Conservation (phyloP, 1,284 basidiomycete species). For the Fomitopsis betulina region DNA sequence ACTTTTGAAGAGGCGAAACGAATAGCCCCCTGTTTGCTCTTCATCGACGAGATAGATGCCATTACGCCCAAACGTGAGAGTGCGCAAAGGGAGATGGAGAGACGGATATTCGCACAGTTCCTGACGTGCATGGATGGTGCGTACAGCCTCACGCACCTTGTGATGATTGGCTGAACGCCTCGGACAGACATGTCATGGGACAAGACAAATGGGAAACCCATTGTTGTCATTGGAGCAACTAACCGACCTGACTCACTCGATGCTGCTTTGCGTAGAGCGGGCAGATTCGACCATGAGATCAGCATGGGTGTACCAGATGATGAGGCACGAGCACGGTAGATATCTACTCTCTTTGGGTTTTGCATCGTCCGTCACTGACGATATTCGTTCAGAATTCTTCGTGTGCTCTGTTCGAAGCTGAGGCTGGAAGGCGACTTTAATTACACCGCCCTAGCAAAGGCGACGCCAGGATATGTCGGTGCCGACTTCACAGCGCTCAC, state of each 20-base stretch:
- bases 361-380: background rate
- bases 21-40: slow-evolving; percentile 85
- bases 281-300: slow-evolving; percentile 96
- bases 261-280: slow-evolving; percentile 88
- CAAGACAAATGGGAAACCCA: slow-evolving; percentile 83
- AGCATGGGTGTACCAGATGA: slow-evolving; percentile 96
- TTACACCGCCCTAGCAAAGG: slow-evolving; percentile 79
- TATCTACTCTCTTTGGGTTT: slow-evolving; percentile 6
- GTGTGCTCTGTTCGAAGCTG: slow-evolving; percentile 73
- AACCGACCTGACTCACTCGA: slow-evolving; percentile 95
- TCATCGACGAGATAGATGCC: slow-evolving; percentile 97
- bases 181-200: slow-evolving; percentile 83
- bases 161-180: background rate
- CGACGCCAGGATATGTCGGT: slow-evolving; percentile 96
- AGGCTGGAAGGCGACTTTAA: slow-evolving; percentile 81
- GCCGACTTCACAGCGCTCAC: slow-evolving; percentile 91
- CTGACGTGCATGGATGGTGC: slow-evolving; percentile 96
- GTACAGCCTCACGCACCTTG: slow-evolving; percentile 3
- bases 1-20: slow-evolving; percentile 97
- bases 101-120: slow-evolving; percentile 95
- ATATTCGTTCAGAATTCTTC: slow-evolving; percentile 60
- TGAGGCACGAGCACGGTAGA: slow-evolving; percentile 83
- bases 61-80: slow-evolving; percentile 98
- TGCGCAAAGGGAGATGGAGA: slow-evolving; percentile 96
- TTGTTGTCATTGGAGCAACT: slow-evolving; percentile 95